Base-by-base conservation (phyloP, 2,329 filamentous ascomycete genomes). In the Drechmeria coniospora region DNA sequence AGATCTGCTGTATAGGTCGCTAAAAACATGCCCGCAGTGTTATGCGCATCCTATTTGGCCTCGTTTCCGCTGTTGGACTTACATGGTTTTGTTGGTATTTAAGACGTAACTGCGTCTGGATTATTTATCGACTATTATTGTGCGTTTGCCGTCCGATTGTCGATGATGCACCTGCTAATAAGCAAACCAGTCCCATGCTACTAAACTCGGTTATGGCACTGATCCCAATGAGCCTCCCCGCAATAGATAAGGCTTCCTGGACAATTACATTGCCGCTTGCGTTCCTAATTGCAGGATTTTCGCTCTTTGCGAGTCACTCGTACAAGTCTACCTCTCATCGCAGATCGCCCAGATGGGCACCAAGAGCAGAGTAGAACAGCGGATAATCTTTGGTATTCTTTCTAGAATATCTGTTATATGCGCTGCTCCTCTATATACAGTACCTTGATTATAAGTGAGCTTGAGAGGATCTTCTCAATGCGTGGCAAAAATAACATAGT, bases 101-200 rank as follows among this genome's bases (percentile, higher is more conserved):
- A 18, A 26, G 24, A 13, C 24, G 24, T 12, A 26, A 26, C 24
- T 26, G 24, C 24, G 14, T 26, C 15, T 26, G 24, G 24, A 26
- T 26, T 12, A 19, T 26, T 7, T 26, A 26, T 18, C 24, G 24
- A 10, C 15, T 26, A 17, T 13, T 26, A 19, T 17, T 26, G 24
- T 26, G 8, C 9, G 24, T 18, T 5, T 12, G 14, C 11, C 24
- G 24, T 18, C 18, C 11, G 11, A 12, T 19, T 19, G 10, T 14
- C 8, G 9, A 7, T 10, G 17, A 15, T 7, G 8, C 15, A 7
- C 14, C 9, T 26, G 17, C 24, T 26, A 10, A 26, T 20, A 10
- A 6, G 10, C 12, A 17, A 17, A 18, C 14, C 14, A 26, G 24
- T 19, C 24, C 24, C 10, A 14, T 26, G 15, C 24, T 26, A n/a